Evolutionary conservation across 1,284 basidiomycete species (phyloP), one percentile per base, ranked within the genome.

Genomic region (Porodaedalea pini): DNA sequence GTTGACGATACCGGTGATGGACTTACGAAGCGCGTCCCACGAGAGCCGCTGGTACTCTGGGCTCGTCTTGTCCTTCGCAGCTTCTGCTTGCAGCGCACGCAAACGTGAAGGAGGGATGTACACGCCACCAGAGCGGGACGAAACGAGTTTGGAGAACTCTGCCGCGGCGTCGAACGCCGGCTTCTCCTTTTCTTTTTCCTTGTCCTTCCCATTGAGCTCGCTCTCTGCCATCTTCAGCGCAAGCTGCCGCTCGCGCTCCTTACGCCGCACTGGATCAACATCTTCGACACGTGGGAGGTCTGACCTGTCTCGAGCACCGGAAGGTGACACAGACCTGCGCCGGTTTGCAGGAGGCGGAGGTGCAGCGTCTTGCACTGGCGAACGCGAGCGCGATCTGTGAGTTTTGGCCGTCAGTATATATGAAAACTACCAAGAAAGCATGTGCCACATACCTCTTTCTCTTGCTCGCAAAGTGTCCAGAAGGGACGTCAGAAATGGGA

Each of bases 1-100:
- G 80, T 99, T 99, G 79, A 99, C 96, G 65, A 99, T 88, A 91
- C 97, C 97, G 25, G 97, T 99, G 68, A 99, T 92, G 58, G 90
- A 93, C 75, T 99, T 99, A 69, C 95, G 87, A 60, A 99, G 77
- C 1, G 97, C 96, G 69, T 99, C 97, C 97, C 96, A 99, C 25
- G 92, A 92, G 64, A 99, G 77, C 17, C 96, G 82, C 73, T 99
- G 97, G 71, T 91, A 98, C 74, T 98, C 95, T n/a, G 88, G 69
- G 63, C 92, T 91, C 51, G 80, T 78, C 72, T 96, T 94, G 78
- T 98, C 94, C 60, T 83, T 78, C 10, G 82, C 74, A 8, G 89
- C 92, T 50, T 94, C 92, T 23, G 86, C 91, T 72, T 97, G 93
- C 71, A 99, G 79, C 0, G 95, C 95, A 51, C 92, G 84, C 45